These are phyloP conservation scores for Takakia lepidozioides DNA, from an alignment of 225 moss, liverwort and hornwort genomes.

Conservation along the genomic window DNA sequence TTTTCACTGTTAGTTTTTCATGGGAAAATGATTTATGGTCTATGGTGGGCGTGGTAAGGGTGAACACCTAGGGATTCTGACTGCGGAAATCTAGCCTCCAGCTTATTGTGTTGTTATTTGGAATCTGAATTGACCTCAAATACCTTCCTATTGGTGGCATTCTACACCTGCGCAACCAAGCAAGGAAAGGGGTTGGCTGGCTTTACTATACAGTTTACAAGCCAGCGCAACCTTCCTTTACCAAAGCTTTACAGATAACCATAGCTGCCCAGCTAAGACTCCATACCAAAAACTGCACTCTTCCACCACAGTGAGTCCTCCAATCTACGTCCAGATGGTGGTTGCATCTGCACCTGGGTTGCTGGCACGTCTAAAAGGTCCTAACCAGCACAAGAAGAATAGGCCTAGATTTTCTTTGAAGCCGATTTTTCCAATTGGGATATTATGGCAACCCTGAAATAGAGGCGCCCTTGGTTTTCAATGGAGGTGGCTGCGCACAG, in stretches of 20 bases:
- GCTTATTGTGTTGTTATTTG: slow-evolving; percentile 16
- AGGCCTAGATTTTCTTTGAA: slow-evolving; percentile 15
- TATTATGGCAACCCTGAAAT: slow-evolving; percentile 68
- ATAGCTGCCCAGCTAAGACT: neutral
- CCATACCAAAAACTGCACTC: slow-evolving; percentile 7
- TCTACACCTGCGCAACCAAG: slow-evolving; percentile 11
- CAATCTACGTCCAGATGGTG: slow-evolving; percentile 8
- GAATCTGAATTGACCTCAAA: slow-evolving; percentile 15
- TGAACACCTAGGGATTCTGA: slow-evolving; percentile 2
- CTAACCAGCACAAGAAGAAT: slow-evolving; percentile 5
- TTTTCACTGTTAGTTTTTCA: slow-evolving; percentile 11
- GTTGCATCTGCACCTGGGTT: too few relatives aligned
- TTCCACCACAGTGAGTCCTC: slow-evolving; percentile 8
- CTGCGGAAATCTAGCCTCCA: slow-evolving; percentile 15
- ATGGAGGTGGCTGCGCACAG: slow-evolving; percentile 13
- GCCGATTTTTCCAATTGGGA: slow-evolving; percentile 11
- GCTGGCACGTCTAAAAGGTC: slow-evolving; percentile 5
- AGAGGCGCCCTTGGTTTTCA: slow-evolving; percentile 58
- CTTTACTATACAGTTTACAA: slow-evolving; percentile 27
- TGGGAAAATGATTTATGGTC: slow-evolving; percentile 7
- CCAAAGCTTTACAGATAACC: too few relatives aligned
- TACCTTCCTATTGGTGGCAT: slow-evolving; percentile 23
- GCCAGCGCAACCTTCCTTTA: too few relatives aligned
- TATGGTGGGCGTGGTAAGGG: too few relatives aligned
- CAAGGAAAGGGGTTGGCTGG: slow-evolving; percentile 17